phyloP scores from a whole-genome alignment of 805 yeast genomes.

The Starmerella powellii region DNA sequence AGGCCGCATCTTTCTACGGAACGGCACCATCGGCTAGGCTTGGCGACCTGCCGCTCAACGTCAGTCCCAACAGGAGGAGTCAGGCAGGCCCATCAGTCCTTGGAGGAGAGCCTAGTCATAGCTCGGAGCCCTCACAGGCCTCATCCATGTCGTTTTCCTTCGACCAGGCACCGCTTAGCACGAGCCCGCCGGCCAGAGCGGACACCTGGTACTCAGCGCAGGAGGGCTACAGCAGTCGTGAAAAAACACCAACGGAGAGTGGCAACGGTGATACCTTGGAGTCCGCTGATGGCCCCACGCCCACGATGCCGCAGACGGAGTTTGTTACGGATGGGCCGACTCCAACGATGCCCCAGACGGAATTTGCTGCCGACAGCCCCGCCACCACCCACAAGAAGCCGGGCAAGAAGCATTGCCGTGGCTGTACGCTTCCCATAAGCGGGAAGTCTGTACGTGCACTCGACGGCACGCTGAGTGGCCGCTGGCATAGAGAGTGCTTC shows the following conservation, averaged over 20 bases:
- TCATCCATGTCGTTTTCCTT: constrained; percentile 14
- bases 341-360: not conserved
- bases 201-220: constrained; percentile 2
- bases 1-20: no score
- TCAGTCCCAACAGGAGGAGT: not conserved
- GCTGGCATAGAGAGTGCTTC: constrained; percentile 89
- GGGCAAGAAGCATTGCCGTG: constrained; percentile 42
- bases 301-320: not conserved
- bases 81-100: no score
- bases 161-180: constrained; percentile 7
- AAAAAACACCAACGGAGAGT: no score
- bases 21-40: no score
- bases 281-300: not conserved
- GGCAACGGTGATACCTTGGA: no score
- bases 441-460: constrained; percentile 71
- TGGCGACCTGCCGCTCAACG: not conserved
- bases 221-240: not conserved
- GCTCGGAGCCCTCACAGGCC: constrained; percentile 1
- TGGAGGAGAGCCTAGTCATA: not conserved
- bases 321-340: not conserved
- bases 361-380: not conserved
- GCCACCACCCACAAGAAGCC: not conserved
- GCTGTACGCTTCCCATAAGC: constrained; percentile 45
- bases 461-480: constrained; percentile 53
- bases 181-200: not conserved